Base-by-base conservation (phyloP, 2,329 filamentous ascomycete genomes). In the Fusarium sp. region DNA sequence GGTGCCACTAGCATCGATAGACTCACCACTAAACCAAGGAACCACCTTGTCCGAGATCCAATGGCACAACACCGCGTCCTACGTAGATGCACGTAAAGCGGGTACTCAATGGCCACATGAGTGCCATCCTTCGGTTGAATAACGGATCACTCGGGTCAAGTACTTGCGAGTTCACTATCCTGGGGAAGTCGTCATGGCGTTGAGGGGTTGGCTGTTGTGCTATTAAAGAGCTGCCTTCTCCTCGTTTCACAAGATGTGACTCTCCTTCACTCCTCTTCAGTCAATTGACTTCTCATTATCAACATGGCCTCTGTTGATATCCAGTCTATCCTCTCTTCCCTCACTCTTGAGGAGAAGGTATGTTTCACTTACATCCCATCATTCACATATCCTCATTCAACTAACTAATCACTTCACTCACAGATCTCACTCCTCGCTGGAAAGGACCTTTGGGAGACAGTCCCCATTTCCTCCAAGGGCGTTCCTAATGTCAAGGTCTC, bases 291-390 rank as follows among this genome's bases (percentile, higher is more conserved):
- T 51, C 39, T 44, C 18, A 36, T 2, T 39, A 50, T 70, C 77
- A 75, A 60, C 32, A 78, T 78, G 77, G 55, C 77, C 59, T 73
- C 75, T 24, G 75, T 76, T 67, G 74, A 78, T 61, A 74, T 80
- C 4, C 71, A 73, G 36, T 75, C 77, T 30, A 77, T 80, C 50
- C 70, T 80, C 62, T 72, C 78, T 42, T 78, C 72, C 56, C 74
- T 80, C 66, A 78, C 75, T 42, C 78, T 80, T 51, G 79, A 80
- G 66, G 79, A 80, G 55, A 80, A 80, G 75, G 79, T 77, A 39
- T n/a, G 62, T 77, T 32, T 34, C 15, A 44, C 20, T 42, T 48
- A n/a, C 36, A 34, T 22, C 18, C 14, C 26, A 56, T 32, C n/a
- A 24, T 18, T 28, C 36, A 26, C n/a, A 17, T n/a, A 8, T 34